These are phyloP conservation scores for Clonostachys solani DNA, from an alignment of 2,329 filamentous ascomycete species.

Conservation along the genomic window DNA sequence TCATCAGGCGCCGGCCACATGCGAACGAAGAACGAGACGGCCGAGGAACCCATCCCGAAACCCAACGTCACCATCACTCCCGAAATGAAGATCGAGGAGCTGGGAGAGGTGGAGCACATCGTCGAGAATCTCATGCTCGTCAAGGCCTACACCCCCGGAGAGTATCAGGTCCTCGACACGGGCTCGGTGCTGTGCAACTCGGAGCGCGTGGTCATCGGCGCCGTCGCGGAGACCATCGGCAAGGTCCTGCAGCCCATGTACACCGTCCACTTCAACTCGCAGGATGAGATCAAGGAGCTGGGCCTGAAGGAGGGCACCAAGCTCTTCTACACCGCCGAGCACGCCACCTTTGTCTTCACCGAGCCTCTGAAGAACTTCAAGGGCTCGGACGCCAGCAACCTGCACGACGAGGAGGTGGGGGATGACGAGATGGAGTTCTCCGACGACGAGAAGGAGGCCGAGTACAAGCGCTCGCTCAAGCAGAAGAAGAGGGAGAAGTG, in stretches of 20 bases:
- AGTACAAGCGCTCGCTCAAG: conserved; percentile 68
- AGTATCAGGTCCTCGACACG: conserved; percentile 79
- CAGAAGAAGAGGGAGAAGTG: conserved; percentile 53
- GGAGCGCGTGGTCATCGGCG: conserved; percentile 73
- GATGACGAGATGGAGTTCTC: conserved; percentile 93
- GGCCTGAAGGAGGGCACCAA: conserved; percentile 65
- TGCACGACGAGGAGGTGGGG: conserved; percentile 86
- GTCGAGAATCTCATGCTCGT: conserved; percentile 78
- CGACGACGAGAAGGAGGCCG: conserved; percentile 90
- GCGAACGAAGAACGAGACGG: conserved; percentile 77
- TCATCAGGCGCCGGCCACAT: conserved; percentile 36
- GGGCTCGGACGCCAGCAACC: conserved; percentile 89
- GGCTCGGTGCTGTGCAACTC: conserved; percentile 79
- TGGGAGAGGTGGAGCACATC: conserved; percentile 72
- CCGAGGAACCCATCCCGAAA: conserved; percentile 61
- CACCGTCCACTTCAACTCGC: conserved; percentile 69
- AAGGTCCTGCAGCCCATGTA: conserved; percentile 84
- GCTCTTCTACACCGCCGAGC: conserved; percentile 74
- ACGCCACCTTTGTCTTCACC: conserved; percentile 84
- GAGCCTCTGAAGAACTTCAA: conserved; percentile 74
- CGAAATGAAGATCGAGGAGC: conserved; percentile 70
- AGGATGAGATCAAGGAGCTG: conserved; percentile 62
- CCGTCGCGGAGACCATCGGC: conserved; percentile 80
- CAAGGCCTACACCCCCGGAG: conserved; percentile 72
- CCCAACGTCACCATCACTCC: conserved; percentile 75